phyloP scores from a whole-genome alignment of 306 rosid genomes.

The Ochetophila trinervis region DNA sequence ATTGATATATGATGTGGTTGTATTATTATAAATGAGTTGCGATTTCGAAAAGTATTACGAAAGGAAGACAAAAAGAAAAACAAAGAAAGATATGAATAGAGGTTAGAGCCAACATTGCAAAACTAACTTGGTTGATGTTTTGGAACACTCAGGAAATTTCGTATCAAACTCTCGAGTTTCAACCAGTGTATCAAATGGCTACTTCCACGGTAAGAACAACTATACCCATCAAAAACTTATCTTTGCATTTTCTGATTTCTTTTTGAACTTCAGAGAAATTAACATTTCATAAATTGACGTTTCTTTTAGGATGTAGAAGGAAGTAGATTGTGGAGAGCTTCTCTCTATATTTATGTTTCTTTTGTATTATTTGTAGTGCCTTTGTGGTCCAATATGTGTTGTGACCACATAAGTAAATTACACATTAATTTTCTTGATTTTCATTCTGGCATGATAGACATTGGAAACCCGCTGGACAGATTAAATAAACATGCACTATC shows the following conservation, averaged over 20 bases:
- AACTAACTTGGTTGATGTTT: too few species aligned
- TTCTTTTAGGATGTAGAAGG: neutral
- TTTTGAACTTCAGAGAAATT: neutral
- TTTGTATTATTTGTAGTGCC: neutral
- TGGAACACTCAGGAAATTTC: too few species aligned
- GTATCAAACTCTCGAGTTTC: slow-evolving; percentile 5
- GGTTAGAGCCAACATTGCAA: too few species aligned
- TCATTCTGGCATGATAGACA: neutral
- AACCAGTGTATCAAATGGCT: slow-evolving; percentile 46
- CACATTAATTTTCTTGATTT: neutral
- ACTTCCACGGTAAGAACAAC: slow-evolving; percentile 48
- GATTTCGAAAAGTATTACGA: too few species aligned
- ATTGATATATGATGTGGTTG: too few species aligned
- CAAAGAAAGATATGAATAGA: too few species aligned
- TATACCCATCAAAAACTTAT: too few species aligned
- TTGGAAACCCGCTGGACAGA: too few species aligned
- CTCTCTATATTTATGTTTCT: neutral
- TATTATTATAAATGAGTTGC: too few species aligned
- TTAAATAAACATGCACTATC: neutral
- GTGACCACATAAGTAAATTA: neutral
- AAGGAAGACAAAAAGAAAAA: too few species aligned
- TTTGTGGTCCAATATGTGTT: neutral
- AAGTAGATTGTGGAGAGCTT: neutral
- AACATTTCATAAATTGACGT: neutral
- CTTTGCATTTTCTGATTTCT: neutral